These are phyloP conservation scores for Phytophthora europaea DNA, from an alignment of 352 stramenopile genomes.

Conservation along the genomic window DNA sequence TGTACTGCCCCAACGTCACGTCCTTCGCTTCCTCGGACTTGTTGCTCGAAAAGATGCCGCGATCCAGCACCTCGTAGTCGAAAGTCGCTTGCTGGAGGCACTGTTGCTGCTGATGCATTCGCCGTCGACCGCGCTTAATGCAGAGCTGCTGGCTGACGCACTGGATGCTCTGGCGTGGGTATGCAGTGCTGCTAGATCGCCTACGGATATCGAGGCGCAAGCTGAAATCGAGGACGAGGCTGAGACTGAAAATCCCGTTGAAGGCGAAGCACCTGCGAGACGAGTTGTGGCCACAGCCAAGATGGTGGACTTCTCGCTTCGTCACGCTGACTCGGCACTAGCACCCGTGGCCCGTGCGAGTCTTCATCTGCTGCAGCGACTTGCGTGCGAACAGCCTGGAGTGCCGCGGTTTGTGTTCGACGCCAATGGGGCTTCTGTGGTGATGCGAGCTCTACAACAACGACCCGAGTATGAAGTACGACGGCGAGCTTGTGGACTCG, in stretches of 20 bases:
- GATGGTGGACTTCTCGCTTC: conserved; percentile 59
- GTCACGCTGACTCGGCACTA: conserved; percentile 47
- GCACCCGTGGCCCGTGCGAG: conserved; percentile 47
- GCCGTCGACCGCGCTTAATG: conserved; percentile 41
- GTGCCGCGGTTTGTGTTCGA: conserved; percentile 54
- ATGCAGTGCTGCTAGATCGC: conserved; percentile 41
- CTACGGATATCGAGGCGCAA: conserved; percentile 23
- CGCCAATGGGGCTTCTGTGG: conserved; percentile 39
- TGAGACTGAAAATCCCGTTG: conserved; percentile 15
- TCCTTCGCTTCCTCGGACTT: conserved; percentile 53
- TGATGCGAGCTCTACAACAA: conserved; percentile 62
- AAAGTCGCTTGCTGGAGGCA: conserved; percentile 64
- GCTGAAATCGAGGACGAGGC: conserved; percentile 38
- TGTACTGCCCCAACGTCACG: conserved; percentile 45
- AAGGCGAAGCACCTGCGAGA: conserved; percentile 42
- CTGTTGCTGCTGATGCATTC: conserved; percentile 63
- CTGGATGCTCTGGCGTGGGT: conserved; percentile 71
- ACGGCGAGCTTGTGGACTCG: conserved; percentile 49
- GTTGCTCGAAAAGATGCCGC: conserved; percentile 55
- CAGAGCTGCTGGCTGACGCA: conserved; percentile 49
- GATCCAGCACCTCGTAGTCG: conserved; percentile 60
- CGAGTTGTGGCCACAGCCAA: conserved; percentile 56
- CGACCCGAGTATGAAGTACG: conserved; percentile 31
- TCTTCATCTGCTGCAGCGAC: conserved; percentile 66
- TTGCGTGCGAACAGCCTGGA: conserved; percentile 45